Base-by-base conservation (phyloP, 202 grass and related monocot genomes). In the Panicum virgatum region DNA sequence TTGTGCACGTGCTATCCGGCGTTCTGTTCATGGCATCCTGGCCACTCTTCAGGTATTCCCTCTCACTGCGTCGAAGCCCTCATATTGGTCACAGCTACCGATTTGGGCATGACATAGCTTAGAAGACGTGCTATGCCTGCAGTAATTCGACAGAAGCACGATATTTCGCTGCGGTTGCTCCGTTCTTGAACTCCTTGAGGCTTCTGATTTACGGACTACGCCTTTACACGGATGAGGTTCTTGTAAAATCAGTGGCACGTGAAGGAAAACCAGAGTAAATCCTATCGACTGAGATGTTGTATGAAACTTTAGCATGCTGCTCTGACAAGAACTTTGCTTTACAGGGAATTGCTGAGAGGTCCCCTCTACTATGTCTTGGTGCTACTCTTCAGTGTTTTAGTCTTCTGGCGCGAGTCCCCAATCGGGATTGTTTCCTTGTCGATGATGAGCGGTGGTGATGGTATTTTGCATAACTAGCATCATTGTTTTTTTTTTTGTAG, bases 191-290 rank as follows among this genome's bases (percentile, higher is more conserved):
- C 71, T 88, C 84, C 52, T 38, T 62, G 30, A 88, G 90, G 88
- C 92, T 98, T 79, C 66, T 98, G 57, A 80, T 42, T 34, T 93
- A 93, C 15, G 96, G 96, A 9, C 73, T 91, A 29, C 58, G 86
- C 5, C 39, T 98, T 75, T 86, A 78, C 37, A 91, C 71, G 0
- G 90, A 95, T 45, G 88, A 95, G 61, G 85, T 85, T 87, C 89
- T 98, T 59, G 84, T 98, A 39, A 95, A 95, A 79, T 98, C 96
- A 0, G 84, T 98, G 71, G 81, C 96, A 37, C 93, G 96, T 44
- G 88, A 95, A 91, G 96, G 96, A 78, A 98, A 90, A 69, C 86
- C 92, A 57, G 92, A 98, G 96, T 97, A 97, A 90, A 39, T 69
- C 22, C 27, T 50, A 12, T 13, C 26, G 4, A 13, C 44, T 19